A percentile compares a stretch with the other conserved stretches of the same genome.
Conservation (phyloP, 2,329 filamentous ascomycete genomes). For the Aureobasidium mangrovei region DNA sequence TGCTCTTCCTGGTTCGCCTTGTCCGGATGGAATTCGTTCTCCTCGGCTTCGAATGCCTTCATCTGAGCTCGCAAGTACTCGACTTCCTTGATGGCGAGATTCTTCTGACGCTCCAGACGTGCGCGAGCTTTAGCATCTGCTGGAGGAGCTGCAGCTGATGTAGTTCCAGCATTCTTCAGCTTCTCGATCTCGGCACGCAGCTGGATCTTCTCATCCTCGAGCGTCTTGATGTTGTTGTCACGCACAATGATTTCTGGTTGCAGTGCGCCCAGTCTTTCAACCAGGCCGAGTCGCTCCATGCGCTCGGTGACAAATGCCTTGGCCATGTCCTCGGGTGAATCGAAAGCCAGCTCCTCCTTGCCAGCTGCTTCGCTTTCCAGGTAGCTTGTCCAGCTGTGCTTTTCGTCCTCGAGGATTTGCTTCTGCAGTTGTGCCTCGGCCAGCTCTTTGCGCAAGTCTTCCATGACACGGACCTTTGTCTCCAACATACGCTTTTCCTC, state of each 20-base stretch:
- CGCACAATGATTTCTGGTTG: slow-evolving; percentile 71
- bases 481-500: slow-evolving; percentile 86
- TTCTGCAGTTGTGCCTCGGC: slow-evolving; percentile 72
- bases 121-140: slow-evolving; percentile 57
- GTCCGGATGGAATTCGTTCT: slow-evolving; percentile 74
- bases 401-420: slow-evolving; percentile 81
- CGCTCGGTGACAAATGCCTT: slow-evolving; percentile 75
- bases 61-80: slow-evolving; percentile 90
- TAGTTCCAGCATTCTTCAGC: slow-evolving; percentile 40
- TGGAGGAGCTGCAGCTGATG: slow-evolving; percentile 26
- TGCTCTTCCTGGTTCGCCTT: slow-evolving; percentile 67
- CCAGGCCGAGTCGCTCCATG: slow-evolving; percentile 66
- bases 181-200: slow-evolving; percentile 64
- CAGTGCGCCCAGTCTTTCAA: slow-evolving; percentile 69
- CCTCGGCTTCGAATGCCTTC: slow-evolving; percentile 77
- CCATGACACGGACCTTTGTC: slow-evolving; percentile 65
- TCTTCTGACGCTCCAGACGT: slow-evolving; percentile 76
- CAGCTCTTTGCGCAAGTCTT: slow-evolving; percentile 65
- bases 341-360: slow-evolving; percentile 61
- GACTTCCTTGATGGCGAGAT: slow-evolving; percentile 80
- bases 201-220: slow-evolving; percentile 61
- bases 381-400: slow-evolving; percentile 76
- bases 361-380: slow-evolving; percentile 58
- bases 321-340: slow-evolving; percentile 80
- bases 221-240: slow-evolving; percentile 60